phyloP scores from a whole-genome alignment of 768 basidiomycete genomes.

The Kwoniella mangroviensis region DNA sequence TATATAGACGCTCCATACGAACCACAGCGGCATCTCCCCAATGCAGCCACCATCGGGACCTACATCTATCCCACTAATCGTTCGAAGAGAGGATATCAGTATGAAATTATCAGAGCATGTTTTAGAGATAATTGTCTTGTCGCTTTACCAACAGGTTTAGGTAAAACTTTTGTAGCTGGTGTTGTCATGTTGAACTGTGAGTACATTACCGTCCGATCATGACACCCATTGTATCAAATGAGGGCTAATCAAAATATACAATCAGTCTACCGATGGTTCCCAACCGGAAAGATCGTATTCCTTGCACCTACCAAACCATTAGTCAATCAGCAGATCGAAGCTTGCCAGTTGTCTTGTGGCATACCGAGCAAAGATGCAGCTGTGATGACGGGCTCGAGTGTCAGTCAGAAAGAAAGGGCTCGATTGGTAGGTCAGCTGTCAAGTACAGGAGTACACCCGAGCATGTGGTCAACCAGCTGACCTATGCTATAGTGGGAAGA shows the following conservation, averaged over 20 bases:
- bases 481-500: slow-evolving; percentile 46
- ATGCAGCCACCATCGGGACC: slow-evolving; percentile 62
- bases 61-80: slow-evolving; percentile 92
- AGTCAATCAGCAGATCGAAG: slow-evolving; percentile 91
- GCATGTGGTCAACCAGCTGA: slow-evolving; percentile 8
- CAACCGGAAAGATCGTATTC: slow-evolving; percentile 71
- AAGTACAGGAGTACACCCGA: no score
- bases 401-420: slow-evolving; percentile 33
- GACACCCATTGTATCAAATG: neutral
- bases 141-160: slow-evolving; percentile 90
- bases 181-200: slow-evolving; percentile 94
- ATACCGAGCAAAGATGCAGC: slow-evolving; percentile 84
- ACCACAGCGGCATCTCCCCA: slow-evolving; percentile 47
- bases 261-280: slow-evolving; percentile 57
- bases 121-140: slow-evolving; percentile 93
- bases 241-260: no score
- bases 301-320: slow-evolving; percentile 95
- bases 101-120: slow-evolving; percentile 81
- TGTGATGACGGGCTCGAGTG: slow-evolving; percentile 77
- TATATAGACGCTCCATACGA: slow-evolving; percentile 36
- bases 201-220: slow-evolving; percentile 33
- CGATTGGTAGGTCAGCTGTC: slow-evolving; percentile 23
- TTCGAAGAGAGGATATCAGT: slow-evolving; percentile 90
- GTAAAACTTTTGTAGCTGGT: slow-evolving; percentile 97
- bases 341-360: slow-evolving; percentile 90